Percentiles rank a stretch among this genome's conserved stretches.
phyloP scores from a whole-genome alignment of 805 yeast species.

The Kurtzmaniella fragi region DNA sequence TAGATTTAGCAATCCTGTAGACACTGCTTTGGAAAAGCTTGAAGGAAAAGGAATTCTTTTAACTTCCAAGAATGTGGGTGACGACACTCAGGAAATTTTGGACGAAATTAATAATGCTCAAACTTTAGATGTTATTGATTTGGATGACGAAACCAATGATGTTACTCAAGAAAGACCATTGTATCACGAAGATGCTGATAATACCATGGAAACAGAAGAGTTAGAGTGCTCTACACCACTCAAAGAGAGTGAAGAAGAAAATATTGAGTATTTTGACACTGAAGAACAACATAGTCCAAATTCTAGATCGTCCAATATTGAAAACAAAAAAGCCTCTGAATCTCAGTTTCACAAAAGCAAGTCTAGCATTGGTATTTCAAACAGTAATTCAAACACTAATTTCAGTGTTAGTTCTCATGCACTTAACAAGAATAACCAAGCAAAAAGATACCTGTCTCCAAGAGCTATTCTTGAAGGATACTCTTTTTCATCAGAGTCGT shows the following conservation, averaged over 20 bases:
- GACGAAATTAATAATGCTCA: slow-evolving; percentile 35
- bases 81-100: slow-evolving; percentile 31
- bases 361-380: neutral
- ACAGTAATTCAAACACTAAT: too few relatives aligned
- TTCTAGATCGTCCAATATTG: neutral
- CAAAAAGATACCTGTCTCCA: slow-evolving; percentile 16
- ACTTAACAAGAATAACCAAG: neutral
- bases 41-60: slow-evolving; percentile 80
- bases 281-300: neutral
- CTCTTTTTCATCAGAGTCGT: slow-evolving; percentile 18
- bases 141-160: slow-evolving; percentile 13
- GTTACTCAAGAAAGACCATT: slow-evolving; percentile 20
- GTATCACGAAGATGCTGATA: slow-evolving; percentile 21
- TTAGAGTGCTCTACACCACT: too few relatives aligned
- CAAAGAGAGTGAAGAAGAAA: neutral
- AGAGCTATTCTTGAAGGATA: slow-evolving; percentile 33
- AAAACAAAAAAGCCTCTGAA: neutral
- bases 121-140: slow-evolving; percentile 30
- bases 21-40: slow-evolving; percentile 67
- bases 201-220: neutral
- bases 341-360: neutral
- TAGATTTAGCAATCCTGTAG: slow-evolving; percentile 62
- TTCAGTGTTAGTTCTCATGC: neutral
- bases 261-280: neutral
- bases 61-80: slow-evolving; percentile 5